A percentile compares a stretch with the other conserved stretches of the same genome.
phyloP scores from a whole-genome alignment of 1,284 basidiomycete genomes.

The Pseudozyma thailandica region DNA sequence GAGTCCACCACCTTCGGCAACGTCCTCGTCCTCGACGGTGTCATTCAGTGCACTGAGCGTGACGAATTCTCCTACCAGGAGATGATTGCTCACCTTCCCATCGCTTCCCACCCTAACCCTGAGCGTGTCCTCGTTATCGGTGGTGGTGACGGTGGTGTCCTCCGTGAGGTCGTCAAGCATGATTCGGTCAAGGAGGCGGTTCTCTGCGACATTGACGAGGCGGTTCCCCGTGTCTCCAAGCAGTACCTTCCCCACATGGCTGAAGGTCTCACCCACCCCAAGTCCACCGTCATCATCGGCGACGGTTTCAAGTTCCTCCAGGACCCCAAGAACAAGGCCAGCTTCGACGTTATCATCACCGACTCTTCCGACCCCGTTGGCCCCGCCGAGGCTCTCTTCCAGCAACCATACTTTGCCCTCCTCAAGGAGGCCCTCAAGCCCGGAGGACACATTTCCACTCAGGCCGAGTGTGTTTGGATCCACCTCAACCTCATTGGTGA shows the following conservation, averaged over 20 bases:
- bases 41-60: conserved; percentile 95
- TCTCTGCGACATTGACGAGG: conserved; percentile 98
- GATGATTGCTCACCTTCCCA: conserved; percentile 97
- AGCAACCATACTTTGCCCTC: conserved; percentile 96
- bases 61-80: conserved; percentile 99
- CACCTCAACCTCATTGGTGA: conserved; percentile 89
- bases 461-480: conserved; percentile 95
- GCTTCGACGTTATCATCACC: conserved; percentile 95
- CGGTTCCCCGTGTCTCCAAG: conserved; percentile 94
- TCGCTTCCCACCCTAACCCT: conserved; percentile 95
- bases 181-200: conserved; percentile 89
- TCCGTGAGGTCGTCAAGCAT: conserved; percentile 97
- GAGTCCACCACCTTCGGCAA: conserved; percentile 73
- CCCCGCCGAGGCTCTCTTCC: conserved; percentile 91
- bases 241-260: conserved; percentile 95
- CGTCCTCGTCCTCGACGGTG: conserved; percentile 93
- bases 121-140: conserved; percentile 96
- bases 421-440: conserved; percentile 87
- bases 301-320: conserved; percentile 98
- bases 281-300: conserved; percentile 88
- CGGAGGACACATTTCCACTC: conserved; percentile 93
- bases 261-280: conserved; percentile 80
- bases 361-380: conserved; percentile 99
- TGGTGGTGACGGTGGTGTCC: conserved; percentile 80
- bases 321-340: conserved; percentile 78